These are phyloP conservation scores for Pseudocercospora musae DNA, from an alignment of 2,329 filamentous ascomycete genomes.

Conservation along the genomic window DNA sequence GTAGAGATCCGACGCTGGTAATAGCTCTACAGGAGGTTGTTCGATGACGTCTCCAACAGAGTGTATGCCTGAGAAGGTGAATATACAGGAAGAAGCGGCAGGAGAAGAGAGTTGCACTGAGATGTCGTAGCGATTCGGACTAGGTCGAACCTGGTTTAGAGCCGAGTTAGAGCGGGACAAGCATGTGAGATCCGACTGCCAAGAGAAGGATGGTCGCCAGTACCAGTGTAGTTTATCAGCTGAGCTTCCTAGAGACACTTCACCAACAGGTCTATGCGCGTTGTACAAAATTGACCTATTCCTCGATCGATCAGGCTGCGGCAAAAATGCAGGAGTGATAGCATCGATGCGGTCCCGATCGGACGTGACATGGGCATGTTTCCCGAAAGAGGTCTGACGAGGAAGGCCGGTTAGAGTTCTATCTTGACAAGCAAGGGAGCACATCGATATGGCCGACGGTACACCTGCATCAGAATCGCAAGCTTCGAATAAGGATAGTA, in stretches of 20 bases:
- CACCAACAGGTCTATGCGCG: neutral
- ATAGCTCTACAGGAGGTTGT: neutral
- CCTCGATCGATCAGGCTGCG: neutral
- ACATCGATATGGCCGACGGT: slow-evolving; percentile 3
- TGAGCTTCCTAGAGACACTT: neutral
- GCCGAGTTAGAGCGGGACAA: neutral
- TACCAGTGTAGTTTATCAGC: neutral
- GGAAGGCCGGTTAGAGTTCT: neutral
- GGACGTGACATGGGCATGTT: neutral
- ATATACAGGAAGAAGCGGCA: too few relatives aligned
- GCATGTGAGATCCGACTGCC: neutral
- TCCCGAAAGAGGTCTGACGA: neutral
- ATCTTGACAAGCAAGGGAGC: neutral
- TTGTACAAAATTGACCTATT: neutral
- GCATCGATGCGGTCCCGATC: neutral
- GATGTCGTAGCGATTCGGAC: neutral
- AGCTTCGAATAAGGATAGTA: neutral
- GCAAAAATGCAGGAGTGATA: neutral
- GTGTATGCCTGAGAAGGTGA: too few relatives aligned
- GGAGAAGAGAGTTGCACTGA: too few relatives aligned
- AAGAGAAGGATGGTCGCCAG: neutral
- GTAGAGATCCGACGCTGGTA: neutral
- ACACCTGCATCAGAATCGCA: slow-evolving; percentile 4
- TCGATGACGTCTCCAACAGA: too few relatives aligned
- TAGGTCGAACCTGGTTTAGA: neutral